phyloP scores from a whole-genome alignment of 257 asterid species.

The Plantago elongata region DNA sequence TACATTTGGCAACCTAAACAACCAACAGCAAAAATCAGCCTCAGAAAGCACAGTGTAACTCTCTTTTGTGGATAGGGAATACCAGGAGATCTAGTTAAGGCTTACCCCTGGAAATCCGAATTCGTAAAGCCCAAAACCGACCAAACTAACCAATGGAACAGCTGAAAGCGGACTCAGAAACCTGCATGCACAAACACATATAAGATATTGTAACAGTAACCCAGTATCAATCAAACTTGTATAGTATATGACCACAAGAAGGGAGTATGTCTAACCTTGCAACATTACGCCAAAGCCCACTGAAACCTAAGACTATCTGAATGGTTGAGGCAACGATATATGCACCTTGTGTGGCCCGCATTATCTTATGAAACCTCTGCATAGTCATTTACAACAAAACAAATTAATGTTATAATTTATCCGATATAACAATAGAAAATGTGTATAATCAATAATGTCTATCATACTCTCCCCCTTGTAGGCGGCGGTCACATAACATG shows the following conservation, averaged over 20 bases:
- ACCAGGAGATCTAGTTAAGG: background rate
- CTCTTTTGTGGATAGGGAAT: background rate
- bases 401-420: no score
- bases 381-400: slow-evolving; percentile 14
- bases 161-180: slow-evolving; percentile 72
- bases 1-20: slow-evolving; percentile 74
- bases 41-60: background rate
- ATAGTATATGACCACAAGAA: background rate
- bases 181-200: slow-evolving; percentile 23
- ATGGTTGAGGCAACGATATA: slow-evolving; percentile 72
- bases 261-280: slow-evolving; percentile 41
- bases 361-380: slow-evolving; percentile 73
- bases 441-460: no score
- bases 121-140: slow-evolving; percentile 74
- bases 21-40: slow-evolving; percentile 2
- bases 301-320: slow-evolving; percentile 81
- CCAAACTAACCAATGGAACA: slow-evolving; percentile 70
- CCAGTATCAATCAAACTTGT: background rate
- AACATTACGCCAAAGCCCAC: slow-evolving; percentile 86
- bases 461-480: no score
- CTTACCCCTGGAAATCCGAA: slow-evolving; percentile 82
- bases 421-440: no score
- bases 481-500: no score
- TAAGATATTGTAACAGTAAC: slow-evolving; percentile 1
- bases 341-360: slow-evolving; percentile 93